Percentiles rank a stretch among this genome's conserved stretches.
Evolutionary conservation across 208 protist species (phyloP).

Genomic region (Polymyxa betae): DNA sequence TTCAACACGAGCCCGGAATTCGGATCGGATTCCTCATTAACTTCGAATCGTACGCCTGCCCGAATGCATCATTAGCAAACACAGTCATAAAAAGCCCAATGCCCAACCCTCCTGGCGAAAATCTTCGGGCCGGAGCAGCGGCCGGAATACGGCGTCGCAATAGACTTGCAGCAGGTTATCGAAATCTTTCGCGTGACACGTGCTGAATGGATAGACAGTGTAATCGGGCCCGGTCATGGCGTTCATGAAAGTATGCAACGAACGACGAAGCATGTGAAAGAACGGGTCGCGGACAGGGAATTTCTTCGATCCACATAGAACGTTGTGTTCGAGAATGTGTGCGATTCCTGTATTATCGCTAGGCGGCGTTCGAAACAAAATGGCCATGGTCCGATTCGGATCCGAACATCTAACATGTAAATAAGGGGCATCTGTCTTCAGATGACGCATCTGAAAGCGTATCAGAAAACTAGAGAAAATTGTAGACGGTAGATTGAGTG

Average conservation of each 20-base stretch:
- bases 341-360: slow-evolving; percentile 63
- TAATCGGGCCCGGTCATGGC: slow-evolving; percentile 68
- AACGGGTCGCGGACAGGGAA: slow-evolving; percentile 69
- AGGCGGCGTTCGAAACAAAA: slow-evolving; percentile 63
- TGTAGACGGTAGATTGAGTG: background rate
- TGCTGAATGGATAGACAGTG: slow-evolving; percentile 67
- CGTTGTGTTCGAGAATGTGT: slow-evolving; percentile 72
- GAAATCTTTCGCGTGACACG: slow-evolving; percentile 66
- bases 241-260: slow-evolving; percentile 70
- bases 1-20: slow-evolving; percentile 56
- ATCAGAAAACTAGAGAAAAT: background rate
- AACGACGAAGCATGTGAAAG: slow-evolving; percentile 64
- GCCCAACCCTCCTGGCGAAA: slow-evolving; percentile 64
- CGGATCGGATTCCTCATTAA: background rate
- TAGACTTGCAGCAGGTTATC: slow-evolving; percentile 71
- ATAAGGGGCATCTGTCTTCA: background rate
- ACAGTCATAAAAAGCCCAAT: background rate
- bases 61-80: background rate
- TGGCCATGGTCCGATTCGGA: slow-evolving; percentile 63
- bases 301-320: slow-evolving; percentile 63
- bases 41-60: background rate
- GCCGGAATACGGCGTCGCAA: slow-evolving; percentile 69
- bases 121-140: slow-evolving; percentile 56
- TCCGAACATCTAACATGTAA: slow-evolving; percentile 35
- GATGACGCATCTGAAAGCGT: background rate